phyloP scores from a whole-genome alignment of 2,329 filamentous ascomycete species.

The Knufia petricola region DNA sequence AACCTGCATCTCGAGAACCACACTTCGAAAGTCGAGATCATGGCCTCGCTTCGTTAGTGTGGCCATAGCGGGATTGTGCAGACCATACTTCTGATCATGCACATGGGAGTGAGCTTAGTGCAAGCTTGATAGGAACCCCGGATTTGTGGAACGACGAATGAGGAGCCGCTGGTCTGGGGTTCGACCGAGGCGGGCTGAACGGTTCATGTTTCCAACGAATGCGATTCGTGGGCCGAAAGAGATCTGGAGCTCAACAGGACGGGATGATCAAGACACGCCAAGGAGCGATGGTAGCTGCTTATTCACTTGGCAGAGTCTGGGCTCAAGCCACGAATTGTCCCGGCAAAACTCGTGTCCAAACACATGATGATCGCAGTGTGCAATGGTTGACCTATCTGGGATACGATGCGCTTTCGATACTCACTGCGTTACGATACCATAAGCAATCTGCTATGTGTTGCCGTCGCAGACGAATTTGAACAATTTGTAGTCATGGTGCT shows the following conservation, averaged over 20 bases:
- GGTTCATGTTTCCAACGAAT: not conserved
- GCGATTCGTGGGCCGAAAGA: not conserved
- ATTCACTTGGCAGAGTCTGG: slow-evolving; percentile 1
- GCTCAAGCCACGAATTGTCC: not conserved
- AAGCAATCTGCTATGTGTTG: too few relatives aligned
- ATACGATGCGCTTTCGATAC: too few relatives aligned
- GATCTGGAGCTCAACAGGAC: not conserved
- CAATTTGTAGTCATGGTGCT: too few relatives aligned
- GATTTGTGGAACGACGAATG: not conserved
- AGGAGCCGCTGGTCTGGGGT: not conserved
- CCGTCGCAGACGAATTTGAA: too few relatives aligned
- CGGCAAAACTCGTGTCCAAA: too few relatives aligned
- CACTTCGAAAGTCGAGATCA: not conserved
- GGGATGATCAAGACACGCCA: not conserved
- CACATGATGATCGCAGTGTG: too few relatives aligned
- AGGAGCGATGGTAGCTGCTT: not conserved
- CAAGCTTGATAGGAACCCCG: too few relatives aligned
- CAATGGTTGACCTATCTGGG: too few relatives aligned
- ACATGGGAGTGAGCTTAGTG: too few relatives aligned
- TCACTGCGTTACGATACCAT: too few relatives aligned
- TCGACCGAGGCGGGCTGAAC: not conserved
- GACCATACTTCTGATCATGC: not conserved
- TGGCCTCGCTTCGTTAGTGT: not conserved
- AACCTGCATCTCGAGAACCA: not conserved
- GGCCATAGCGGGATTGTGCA: not conserved